Evolutionary conservation across 148 eudicot genomes (phyloP).

Genomic region (Camellia sinensis): DNA sequence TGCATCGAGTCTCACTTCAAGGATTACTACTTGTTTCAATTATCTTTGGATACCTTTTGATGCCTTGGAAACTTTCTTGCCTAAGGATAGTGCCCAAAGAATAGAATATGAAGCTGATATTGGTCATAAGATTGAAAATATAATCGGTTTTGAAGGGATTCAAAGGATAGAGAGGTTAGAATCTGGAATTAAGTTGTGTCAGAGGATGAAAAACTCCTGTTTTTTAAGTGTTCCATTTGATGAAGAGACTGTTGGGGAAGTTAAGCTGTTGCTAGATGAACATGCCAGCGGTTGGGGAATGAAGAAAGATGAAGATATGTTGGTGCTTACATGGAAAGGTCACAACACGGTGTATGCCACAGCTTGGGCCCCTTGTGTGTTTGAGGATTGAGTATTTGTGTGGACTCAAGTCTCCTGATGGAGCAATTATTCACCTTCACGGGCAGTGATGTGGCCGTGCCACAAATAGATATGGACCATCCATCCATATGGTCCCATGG

Average conservation of each 20-base stretch:
- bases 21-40: slow-evolving; percentile 41
- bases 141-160: slow-evolving; percentile 39
- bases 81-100: slow-evolving; percentile 42
- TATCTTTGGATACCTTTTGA: slow-evolving; percentile 54
- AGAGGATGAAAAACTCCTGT: slow-evolving; percentile 27
- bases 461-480: too few species aligned
- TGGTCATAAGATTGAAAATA: slow-evolving; percentile 47
- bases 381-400: slow-evolving; percentile 16
- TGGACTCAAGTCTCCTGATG: too few species aligned
- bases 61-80: slow-evolving; percentile 50
- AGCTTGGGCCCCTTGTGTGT: slow-evolving; percentile 36
- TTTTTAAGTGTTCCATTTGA: slow-evolving; percentile 30
- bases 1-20: slow-evolving; percentile 28
- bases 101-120: slow-evolving; percentile 44
- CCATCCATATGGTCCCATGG: too few species aligned
- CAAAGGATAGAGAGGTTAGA: slow-evolving; percentile 46
- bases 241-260: slow-evolving; percentile 39
- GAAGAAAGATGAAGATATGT: slow-evolving; percentile 47
- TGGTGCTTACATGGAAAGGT: slow-evolving; percentile 50
- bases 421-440: too few species aligned
- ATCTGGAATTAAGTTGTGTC: slow-evolving; percentile 24
- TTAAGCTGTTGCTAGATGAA: slow-evolving; percentile 44
- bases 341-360: slow-evolving; percentile 41
- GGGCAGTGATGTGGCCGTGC: too few species aligned
- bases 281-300: slow-evolving; percentile 60